These are phyloP conservation scores for Cinchona pubescens DNA, from an alignment of 257 asterid species.

Conservation along the genomic window DNA sequence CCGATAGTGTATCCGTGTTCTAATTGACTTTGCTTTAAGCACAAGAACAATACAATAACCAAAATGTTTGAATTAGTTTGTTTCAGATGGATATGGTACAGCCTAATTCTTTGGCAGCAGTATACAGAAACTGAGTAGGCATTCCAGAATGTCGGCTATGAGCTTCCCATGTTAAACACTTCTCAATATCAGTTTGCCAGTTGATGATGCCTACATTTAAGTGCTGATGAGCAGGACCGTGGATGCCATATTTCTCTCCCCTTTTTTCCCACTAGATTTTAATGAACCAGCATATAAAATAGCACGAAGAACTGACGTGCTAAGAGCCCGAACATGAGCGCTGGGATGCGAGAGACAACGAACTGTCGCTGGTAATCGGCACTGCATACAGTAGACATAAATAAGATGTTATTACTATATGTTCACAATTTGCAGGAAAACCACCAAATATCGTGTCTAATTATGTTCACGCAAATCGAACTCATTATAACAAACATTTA, in stretches of 20 bases:
- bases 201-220: conserved; percentile 44
- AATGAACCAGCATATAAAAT: conserved; percentile 54
- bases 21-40: conserved; percentile 12
- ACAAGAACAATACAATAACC: conserved; percentile 15
- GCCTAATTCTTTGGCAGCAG: conserved; percentile 88
- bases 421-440: background rate
- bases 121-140: conserved; percentile 58
- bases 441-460: background rate
- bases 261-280: conserved; percentile 41
- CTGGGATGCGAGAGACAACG: conserved; percentile 92
- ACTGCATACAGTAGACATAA: conserved; percentile 43
- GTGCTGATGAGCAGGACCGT: conserved; percentile 49
- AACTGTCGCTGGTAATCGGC: conserved; percentile 90
- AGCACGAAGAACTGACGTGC: conserved; percentile 90
- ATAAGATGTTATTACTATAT: conserved; percentile 24
- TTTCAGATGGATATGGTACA: conserved; percentile 58
- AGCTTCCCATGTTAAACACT: conserved; percentile 91
- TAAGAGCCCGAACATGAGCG: conserved; percentile 96
- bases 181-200: conserved; percentile 75
- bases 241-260: conserved; percentile 35
- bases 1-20: conserved; percentile 1
- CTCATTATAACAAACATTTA: background rate
- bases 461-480: background rate
- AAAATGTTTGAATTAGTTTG: conserved; percentile 10
- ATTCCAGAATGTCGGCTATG: conserved; percentile 77